These are phyloP conservation scores for Cornus suecica DNA, from an alignment of 148 eudicot species.

Conservation along the genomic window DNA sequence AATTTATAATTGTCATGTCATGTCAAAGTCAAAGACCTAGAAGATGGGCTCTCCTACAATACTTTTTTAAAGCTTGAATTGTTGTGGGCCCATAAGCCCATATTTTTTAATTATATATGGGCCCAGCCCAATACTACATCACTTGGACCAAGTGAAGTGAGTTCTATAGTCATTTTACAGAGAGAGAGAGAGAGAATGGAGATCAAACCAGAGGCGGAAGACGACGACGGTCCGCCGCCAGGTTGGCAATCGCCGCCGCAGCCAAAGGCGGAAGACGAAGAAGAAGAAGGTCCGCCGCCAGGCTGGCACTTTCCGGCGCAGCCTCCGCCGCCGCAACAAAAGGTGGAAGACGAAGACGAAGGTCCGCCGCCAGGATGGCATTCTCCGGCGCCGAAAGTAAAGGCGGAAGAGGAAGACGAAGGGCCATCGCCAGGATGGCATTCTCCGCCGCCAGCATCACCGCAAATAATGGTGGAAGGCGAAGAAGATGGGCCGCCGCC, in stretches of 20 bases:
- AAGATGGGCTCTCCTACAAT: too few species aligned
- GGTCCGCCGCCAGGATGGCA: conserved; percentile 11
- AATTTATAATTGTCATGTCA: too few species aligned
- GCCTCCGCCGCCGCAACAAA: neutral
- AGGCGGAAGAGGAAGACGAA: too few species aligned
- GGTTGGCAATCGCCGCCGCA: conserved; percentile 14
- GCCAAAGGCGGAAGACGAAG: neutral
- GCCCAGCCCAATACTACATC: too few species aligned
- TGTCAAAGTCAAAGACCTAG: too few species aligned
- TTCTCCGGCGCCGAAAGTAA: neutral
- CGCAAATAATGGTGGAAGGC: neutral
- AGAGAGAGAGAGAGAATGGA: neutral
- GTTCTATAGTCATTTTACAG: too few species aligned
- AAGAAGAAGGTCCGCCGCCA: neutral
- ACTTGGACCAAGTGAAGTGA: too few species aligned
- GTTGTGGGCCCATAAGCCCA: too few species aligned
- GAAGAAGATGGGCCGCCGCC: neutral
- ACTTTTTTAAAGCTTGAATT: too few species aligned
- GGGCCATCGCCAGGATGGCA: too few species aligned
- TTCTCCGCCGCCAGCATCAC: conserved; percentile 4
- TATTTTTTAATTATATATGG: too few species aligned
- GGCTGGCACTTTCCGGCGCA: conserved; percentile 17
- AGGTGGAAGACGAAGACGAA: neutral
- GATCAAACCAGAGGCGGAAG: neutral
- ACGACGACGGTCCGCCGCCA: conserved; percentile 25